A percentile compares a stretch with the other conserved stretches of the same genome.
phyloP scores from a whole-genome alignment of 2,329 filamentous ascomycete genomes.

The Raffaelea albimanens region DNA sequence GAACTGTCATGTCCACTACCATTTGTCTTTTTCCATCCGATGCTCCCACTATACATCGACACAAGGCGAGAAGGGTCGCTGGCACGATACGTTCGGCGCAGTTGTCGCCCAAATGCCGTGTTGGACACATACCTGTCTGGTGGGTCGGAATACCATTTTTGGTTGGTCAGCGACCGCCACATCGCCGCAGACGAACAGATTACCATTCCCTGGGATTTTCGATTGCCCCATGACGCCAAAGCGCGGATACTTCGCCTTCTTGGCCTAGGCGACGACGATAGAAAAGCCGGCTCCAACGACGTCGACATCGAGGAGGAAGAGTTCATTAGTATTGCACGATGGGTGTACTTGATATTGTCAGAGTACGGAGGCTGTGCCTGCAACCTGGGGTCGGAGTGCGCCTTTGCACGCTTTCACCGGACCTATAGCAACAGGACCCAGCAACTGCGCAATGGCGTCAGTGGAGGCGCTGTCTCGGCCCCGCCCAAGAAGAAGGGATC shows the following conservation, averaged over 20 bases:
- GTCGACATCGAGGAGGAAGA: slow-evolving; percentile 50
- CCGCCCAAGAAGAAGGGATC: slow-evolving; percentile 39
- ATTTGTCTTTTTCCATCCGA: slow-evolving; percentile 80
- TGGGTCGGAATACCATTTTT: slow-evolving; percentile 78
- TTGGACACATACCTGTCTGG: slow-evolving; percentile 79
- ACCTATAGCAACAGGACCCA: slow-evolving; percentile 42
- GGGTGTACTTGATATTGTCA: slow-evolving; percentile 61
- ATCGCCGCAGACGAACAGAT: slow-evolving; percentile 58
- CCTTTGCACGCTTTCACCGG: slow-evolving; percentile 54
- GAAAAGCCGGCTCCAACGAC: slow-evolving; percentile 34
- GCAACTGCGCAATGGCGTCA: neutral
- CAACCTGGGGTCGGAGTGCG: slow-evolving; percentile 51
- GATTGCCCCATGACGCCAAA: slow-evolving; percentile 44
- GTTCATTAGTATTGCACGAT: slow-evolving; percentile 50
- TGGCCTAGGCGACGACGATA: slow-evolving; percentile 53
- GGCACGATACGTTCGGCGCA: slow-evolving; percentile 82
- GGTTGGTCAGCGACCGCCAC: slow-evolving; percentile 73
- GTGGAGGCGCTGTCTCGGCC: neutral
- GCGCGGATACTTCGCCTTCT: slow-evolving; percentile 48
- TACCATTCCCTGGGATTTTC: slow-evolving; percentile 61
- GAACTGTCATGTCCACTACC: slow-evolving; percentile 57
- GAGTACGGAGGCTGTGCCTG: slow-evolving; percentile 77
- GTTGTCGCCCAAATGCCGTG: slow-evolving; percentile 81
- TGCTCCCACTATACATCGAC: slow-evolving; percentile 86
- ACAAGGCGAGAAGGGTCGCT: slow-evolving; percentile 78